Evolutionary conservation across 805 yeast genomes (phyloP).

Genomic region (Metschnikowia kofuensis): DNA sequence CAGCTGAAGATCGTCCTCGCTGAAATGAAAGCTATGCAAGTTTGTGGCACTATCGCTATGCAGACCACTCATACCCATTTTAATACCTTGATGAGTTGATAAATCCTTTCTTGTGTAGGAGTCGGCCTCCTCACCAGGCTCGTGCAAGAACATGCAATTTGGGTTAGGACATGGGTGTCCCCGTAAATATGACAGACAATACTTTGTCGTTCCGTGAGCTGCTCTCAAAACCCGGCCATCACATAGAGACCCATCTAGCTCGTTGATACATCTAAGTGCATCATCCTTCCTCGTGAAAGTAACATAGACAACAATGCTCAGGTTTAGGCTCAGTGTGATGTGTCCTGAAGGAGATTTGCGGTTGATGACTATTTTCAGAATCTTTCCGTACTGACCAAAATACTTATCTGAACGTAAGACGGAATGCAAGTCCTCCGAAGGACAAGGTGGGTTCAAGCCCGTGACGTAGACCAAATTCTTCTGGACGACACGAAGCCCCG

Average conservation of each 20-base stretch:
- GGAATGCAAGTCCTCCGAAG: slow-evolving; percentile 78
- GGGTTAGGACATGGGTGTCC: slow-evolving; percentile 98
- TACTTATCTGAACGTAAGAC: slow-evolving; percentile 85
- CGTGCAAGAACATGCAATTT: slow-evolving; percentile 97
- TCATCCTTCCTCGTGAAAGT: slow-evolving; percentile 93
- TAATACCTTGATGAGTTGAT: slow-evolving; percentile 69
- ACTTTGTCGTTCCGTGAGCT: slow-evolving; percentile 97
- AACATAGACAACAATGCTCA: slow-evolving; percentile 93
- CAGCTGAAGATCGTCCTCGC: slow-evolving; percentile 12
- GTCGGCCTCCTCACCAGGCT: slow-evolving; percentile 99
- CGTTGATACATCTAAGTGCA: slow-evolving; percentile 88
- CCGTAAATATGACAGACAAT: slow-evolving; percentile 92
- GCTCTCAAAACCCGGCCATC: slow-evolving; percentile 91
- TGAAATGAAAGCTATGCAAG: slow-evolving; percentile 11
- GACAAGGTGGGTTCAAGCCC: slow-evolving; percentile 84
- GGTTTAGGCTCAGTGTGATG: slow-evolving; percentile 41
- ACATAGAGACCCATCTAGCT: slow-evolving; percentile 87
- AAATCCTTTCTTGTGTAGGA: slow-evolving; percentile 88
- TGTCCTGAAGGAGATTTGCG: slow-evolving; percentile 53
- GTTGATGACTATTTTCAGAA: slow-evolving; percentile 89
- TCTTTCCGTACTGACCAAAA: slow-evolving; percentile 98
- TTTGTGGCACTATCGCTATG: slow-evolving; percentile 13
- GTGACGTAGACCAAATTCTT: slow-evolving; percentile 95
- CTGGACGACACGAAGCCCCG: slow-evolving; percentile 98
- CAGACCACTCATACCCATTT: slow-evolving; percentile 48